These are phyloP conservation scores for Glycyrrhiza uralensis DNA, from an alignment of 306 rosid genomes.

Conservation along the genomic window DNA sequence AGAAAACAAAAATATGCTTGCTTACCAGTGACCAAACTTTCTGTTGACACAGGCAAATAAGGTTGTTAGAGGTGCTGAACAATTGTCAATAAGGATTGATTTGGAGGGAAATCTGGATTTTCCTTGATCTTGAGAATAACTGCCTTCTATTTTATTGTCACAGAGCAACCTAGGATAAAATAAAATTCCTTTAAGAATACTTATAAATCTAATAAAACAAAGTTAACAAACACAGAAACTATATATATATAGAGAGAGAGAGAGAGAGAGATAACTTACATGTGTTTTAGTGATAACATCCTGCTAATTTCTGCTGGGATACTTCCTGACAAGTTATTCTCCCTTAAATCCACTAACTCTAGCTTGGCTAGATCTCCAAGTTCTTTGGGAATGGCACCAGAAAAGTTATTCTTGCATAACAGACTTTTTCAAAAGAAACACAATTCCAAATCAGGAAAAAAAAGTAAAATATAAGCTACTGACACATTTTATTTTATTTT, in stretches of 20 bases:
- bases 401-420: constrained; percentile 62
- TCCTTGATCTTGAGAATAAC: constrained; percentile 44
- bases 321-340: constrained; percentile 62
- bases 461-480: background rate
- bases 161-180: constrained; percentile 53
- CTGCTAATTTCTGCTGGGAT: constrained; percentile 63
- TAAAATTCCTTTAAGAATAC: constrained; percentile 27
- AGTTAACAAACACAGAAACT: too few species aligned
- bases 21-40: constrained; percentile 70
- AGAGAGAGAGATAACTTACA: constrained; percentile 85
- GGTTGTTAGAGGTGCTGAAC: constrained; percentile 28
- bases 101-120: constrained; percentile 42
- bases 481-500: background rate
- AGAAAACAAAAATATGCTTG: background rate
- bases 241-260: constrained; percentile 13
- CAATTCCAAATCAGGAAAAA: constrained; percentile 3
- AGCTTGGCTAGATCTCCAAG: constrained; percentile 56
- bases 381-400: constrained; percentile 78
- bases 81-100: constrained; percentile 42
- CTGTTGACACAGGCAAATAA: constrained; percentile 48
- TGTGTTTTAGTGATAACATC: constrained; percentile 49
- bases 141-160: constrained; percentile 56
- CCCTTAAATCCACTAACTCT: constrained; percentile 80
- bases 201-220: background rate
- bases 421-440: constrained; percentile 51